Conservation (phyloP, 495 filamentous ascomycete species). For the Penicillium crystallinum region DNA sequence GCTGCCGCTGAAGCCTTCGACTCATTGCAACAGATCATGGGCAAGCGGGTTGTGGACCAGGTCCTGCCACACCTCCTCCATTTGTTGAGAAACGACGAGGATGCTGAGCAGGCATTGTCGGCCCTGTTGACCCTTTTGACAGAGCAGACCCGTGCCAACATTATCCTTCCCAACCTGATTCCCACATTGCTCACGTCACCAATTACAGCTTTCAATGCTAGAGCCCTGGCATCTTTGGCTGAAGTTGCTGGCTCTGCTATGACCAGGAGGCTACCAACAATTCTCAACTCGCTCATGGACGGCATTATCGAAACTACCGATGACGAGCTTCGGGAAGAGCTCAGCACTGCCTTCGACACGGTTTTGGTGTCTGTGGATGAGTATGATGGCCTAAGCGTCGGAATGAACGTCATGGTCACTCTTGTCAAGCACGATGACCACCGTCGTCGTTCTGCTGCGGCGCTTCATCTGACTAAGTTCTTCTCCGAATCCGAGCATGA, state of each 20-base stretch:
- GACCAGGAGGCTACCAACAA: conserved; percentile 80
- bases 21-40: conserved; percentile 83
- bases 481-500: conserved; percentile 77
- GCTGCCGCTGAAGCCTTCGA: conserved; percentile 97
- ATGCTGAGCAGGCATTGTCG: conserved; percentile 86
- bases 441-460: conserved; percentile 69
- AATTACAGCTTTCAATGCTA: conserved; percentile 93
- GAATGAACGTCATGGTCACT: conserved; percentile 85
- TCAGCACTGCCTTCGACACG: conserved; percentile 75
- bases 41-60: conserved; percentile 90
- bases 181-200: conserved; percentile 84
- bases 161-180: conserved; percentile 93
- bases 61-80: conserved; percentile 88
- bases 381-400: conserved; percentile 87
- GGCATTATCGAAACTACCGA: conserved; percentile 77
- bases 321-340: conserved; percentile 64
- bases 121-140: conserved; percentile 90
- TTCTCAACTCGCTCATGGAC: conserved; percentile 90
- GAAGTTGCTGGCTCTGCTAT: conserved; percentile 84
- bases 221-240: conserved; percentile 84
- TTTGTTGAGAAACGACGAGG: conserved; percentile 74
- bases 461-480: conserved; percentile 79
- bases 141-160: conserved; percentile 88
- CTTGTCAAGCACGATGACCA: conserved; percentile 92
- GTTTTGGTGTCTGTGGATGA: conserved; percentile 92